phyloP scores from a whole-genome alignment of 2,329 filamentous ascomycete genomes.

The Talaromyces sp. region DNA sequence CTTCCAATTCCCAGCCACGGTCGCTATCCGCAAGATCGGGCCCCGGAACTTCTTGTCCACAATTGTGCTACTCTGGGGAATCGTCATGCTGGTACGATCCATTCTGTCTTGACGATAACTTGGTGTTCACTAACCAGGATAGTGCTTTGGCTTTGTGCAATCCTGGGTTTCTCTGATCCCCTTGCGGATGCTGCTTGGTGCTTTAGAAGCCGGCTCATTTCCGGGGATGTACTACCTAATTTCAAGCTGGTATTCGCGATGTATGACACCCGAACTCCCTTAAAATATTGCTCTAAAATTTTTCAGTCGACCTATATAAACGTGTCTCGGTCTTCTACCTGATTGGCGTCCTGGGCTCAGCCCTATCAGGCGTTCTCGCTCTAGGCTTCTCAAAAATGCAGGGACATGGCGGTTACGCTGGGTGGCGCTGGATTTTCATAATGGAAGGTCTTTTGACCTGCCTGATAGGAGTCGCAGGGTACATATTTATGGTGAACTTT shows the following conservation, averaged over 20 bases:
- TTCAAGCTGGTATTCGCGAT: neutral
- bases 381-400: neutral
- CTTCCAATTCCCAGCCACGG: neutral
- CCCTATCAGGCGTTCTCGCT: neutral
- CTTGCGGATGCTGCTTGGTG: neutral
- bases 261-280: neutral
- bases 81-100: neutral
- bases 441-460: neutral
- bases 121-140: neutral
- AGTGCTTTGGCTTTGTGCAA: neutral
- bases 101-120: neutral
- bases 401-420: neutral
- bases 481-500: neutral
- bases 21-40: neutral
- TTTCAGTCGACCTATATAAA: neutral
- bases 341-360: neutral
- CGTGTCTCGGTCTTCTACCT: neutral
- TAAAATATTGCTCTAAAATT: neutral
- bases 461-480: neutral
- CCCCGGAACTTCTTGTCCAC: neutral
- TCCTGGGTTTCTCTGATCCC: neutral
- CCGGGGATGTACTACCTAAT: neutral
- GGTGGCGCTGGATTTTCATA: neutral
- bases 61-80: neutral
- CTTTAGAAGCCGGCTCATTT: neutral